Evolutionary conservation across 257 asterid genomes (phyloP), one percentile per base, ranked within the genome.

Genomic region (Prunella vulgaris): DNA sequence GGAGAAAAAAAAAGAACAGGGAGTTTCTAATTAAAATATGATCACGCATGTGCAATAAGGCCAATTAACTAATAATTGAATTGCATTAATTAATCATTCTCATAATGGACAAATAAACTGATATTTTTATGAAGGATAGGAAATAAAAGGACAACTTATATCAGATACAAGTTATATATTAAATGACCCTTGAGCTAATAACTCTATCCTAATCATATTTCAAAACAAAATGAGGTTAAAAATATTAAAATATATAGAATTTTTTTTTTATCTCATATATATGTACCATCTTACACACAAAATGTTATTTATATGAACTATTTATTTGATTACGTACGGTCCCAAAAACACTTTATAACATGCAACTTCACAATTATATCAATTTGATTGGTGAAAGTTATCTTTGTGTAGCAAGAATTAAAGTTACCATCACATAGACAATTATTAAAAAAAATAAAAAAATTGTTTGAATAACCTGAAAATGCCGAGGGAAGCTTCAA

Each of bases 401-500:
- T 44, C 52, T 44, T 14, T 21, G 3, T n/a, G 21, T 5, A 46
- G 53, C 7, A 14, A 44, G n/a, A n/a, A n/a, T n/a, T n/a, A 14
- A 44, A 44, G 53, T 46, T 46, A n/a, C 53, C 21, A 46, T 46
- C 21, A 46, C 53, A 3, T 40, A 44, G 52, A 4, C 7, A 44
- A n/a, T 46, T 46, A n/a, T n/a, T n/a, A n/a, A n/a, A n/a, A n/a
- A n/a, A n/a, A n/a, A n/a, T n/a, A n/a, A n/a, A n/a, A n/a, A n/a
- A n/a, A n/a, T n/a, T n/a, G n/a, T 25, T 25, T 10, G 42, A 61
- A 12, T 9, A 21, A 84, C 95, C 97, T 84, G 71, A 90, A 78
- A 64, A 87, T 38, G 35, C 95, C 97, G 68, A 90, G 77, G 22
- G 84, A 51, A 46, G 93, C 85, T 79, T 90, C 87, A 67, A 86